phyloP scores from a whole-genome alignment of 108 stramenopile genomes.

The Skeletonema marinoi region DNA sequence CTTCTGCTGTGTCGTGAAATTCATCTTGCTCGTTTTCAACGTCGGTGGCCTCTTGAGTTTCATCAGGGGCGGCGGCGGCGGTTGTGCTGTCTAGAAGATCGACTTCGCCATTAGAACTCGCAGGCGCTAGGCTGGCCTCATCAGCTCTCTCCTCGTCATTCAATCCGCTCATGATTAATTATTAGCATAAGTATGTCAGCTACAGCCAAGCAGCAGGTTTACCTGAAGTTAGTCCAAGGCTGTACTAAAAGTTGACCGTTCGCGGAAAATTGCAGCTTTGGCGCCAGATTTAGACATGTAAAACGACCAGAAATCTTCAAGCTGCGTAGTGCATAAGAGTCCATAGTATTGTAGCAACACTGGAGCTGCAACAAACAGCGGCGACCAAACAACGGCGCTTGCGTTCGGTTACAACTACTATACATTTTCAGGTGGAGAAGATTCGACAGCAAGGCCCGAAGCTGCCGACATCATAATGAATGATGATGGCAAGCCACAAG shows the following conservation, averaged over 20 bases:
- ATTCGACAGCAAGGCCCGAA: neutral
- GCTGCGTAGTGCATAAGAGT: too few relatives aligned
- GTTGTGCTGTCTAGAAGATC: neutral
- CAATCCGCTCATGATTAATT: neutral
- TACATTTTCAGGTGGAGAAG: neutral
- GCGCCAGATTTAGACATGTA: too few relatives aligned
- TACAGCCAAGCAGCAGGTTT: too few relatives aligned
- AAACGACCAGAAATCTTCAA: too few relatives aligned
- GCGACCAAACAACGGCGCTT: too few relatives aligned
- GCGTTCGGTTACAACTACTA: neutral
- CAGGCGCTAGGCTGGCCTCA: neutral
- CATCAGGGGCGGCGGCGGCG: neutral
- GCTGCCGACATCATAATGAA: neutral
- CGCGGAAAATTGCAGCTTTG: too few relatives aligned
- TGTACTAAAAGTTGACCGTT: too few relatives aligned
- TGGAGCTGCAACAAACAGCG: too few relatives aligned
- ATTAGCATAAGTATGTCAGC: neutral
- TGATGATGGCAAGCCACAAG: neutral
- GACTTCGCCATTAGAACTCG: neutral
- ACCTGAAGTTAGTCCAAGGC: too few relatives aligned
- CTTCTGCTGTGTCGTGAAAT: neutral
- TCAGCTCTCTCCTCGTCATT: neutral
- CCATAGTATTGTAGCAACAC: too few relatives aligned
- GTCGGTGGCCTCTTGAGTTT: neutral
- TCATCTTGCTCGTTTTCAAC: neutral